Conservation (phyloP, 345 rosid genomes). For the Gynandropsis gynandra region DNA sequence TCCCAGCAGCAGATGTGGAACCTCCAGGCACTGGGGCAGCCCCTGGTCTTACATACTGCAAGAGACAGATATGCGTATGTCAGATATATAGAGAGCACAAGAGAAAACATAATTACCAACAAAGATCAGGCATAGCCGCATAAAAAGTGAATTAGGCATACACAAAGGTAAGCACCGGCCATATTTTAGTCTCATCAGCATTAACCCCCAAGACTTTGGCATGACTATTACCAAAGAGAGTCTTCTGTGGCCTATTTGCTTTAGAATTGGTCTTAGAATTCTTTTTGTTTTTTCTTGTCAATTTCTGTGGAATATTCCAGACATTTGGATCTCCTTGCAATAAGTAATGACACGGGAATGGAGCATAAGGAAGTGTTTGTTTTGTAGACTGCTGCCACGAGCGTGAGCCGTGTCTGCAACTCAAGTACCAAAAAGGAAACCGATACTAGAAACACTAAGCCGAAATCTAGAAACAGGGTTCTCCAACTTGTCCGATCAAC, state of each 20-base stretch:
- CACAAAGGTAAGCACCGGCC: not conserved
- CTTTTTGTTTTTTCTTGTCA: slow-evolving; percentile 12
- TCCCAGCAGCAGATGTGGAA: slow-evolving; percentile 40
- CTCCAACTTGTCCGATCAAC: slow-evolving; percentile 15
- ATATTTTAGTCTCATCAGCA: slow-evolving; percentile 6
- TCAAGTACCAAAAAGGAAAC: slow-evolving; percentile 3
- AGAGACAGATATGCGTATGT: slow-evolving; percentile 25
- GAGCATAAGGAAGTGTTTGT: slow-evolving; percentile 5
- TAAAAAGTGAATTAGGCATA: too few species aligned
- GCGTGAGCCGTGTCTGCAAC: not conserved
- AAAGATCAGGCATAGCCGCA: too few species aligned
- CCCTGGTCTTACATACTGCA: slow-evolving; percentile 99
- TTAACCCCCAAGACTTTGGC: slow-evolving; percentile 8
- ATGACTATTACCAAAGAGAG: slow-evolving; percentile 11
- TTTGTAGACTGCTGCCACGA: too few species aligned
- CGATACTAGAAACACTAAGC: slow-evolving; percentile 1
- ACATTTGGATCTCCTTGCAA: not conserved
- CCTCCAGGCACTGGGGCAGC: slow-evolving; percentile 76
- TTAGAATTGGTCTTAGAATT: slow-evolving; percentile 15
- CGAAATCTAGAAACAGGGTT: slow-evolving; percentile 17
- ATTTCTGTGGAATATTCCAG: not conserved
- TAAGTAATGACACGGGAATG: slow-evolving; percentile 5
- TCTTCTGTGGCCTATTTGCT: slow-evolving; percentile 11
- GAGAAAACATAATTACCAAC: not conserved
- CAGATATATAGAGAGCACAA: slow-evolving; percentile 21